These are phyloP conservation scores for Dioscorea zingiberensis DNA, from an alignment of 106 monocot species.

Conservation along the genomic window DNA sequence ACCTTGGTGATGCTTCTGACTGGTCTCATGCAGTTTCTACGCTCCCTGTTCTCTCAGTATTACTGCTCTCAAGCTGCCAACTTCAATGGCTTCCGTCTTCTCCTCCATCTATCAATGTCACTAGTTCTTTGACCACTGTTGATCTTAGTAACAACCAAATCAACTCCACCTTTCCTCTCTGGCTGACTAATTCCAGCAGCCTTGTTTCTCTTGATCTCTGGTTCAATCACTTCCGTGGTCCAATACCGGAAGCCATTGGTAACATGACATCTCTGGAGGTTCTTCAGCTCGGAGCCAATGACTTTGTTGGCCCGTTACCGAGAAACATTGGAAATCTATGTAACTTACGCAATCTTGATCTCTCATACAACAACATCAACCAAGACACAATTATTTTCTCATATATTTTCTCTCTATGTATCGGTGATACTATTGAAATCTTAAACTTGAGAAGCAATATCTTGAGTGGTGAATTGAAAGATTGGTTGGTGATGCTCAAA, in stretches of 20 bases:
- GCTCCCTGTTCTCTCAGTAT: background rate
- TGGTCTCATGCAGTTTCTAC: background rate
- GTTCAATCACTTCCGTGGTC: background rate
- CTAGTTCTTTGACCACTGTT: background rate
- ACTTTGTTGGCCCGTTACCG: background rate
- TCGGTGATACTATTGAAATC: too few species aligned
- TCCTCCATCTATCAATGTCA: background rate
- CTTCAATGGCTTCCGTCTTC: background rate
- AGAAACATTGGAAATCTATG: background rate
- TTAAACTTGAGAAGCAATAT: too few species aligned
- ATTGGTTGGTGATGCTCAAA: too few species aligned
- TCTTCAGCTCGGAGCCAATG: background rate
- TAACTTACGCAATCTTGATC: background rate
- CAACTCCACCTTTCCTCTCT: background rate
- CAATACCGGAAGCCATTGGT: background rate
- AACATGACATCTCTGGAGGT: background rate
- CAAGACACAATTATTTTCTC: too few species aligned
- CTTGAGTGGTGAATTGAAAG: too few species aligned
- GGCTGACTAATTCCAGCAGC: background rate
- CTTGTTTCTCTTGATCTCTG: background rate
- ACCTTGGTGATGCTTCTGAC: background rate
- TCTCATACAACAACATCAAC: background rate
- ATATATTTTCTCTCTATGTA: too few species aligned
- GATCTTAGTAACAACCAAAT: background rate
- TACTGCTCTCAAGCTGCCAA: background rate